A percentile compares a stretch with the other conserved stretches of the same genome.
Evolutionary conservation across 768 basidiomycete genomes (phyloP).

Genomic region (Tricholoma furcatifolium): DNA sequence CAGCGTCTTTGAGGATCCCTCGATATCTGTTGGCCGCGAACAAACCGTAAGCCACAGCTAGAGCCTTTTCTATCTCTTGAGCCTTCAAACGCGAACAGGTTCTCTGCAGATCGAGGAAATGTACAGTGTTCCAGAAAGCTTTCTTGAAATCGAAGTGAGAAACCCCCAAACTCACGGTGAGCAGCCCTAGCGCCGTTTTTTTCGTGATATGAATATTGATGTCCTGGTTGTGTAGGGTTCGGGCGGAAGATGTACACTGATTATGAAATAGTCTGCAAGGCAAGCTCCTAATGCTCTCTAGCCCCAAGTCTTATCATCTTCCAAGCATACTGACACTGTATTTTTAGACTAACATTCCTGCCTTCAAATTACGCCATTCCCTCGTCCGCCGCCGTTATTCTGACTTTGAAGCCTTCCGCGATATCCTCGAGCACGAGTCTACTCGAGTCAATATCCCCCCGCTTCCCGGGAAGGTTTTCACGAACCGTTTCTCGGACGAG

Average conservation of each 20-base stretch:
- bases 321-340: not conserved
- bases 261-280: conserved; percentile 98
- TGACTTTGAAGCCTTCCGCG: conserved; percentile 95
- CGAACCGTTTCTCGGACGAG: conserved; percentile 97
- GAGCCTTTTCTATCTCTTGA: conserved; percentile 13
- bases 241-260: conserved; percentile 99
- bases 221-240: conserved; percentile 55
- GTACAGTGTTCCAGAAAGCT: conserved; percentile 97
- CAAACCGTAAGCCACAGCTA: conserved; percentile 48
- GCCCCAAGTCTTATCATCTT: not conserved
- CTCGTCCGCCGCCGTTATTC: conserved; percentile 86
- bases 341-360: conserved; percentile 94
- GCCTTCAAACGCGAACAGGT: conserved; percentile 25
- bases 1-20: conserved; percentile 52
- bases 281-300: conserved; percentile 21
- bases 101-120: conserved; percentile 86
- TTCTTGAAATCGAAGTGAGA: conserved; percentile 94
- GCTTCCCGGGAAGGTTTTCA: conserved; percentile 97
- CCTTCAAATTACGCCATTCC: conserved; percentile 95
- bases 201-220: conserved; percentile 4
- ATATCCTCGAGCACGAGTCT: conserved; percentile 95
- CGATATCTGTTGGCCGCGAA: conserved; percentile 48
- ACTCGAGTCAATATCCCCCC: conserved; percentile 98
- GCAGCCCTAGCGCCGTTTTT: not conserved
- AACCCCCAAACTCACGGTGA: conserved; percentile 96